Evolutionary conservation across 371 early-diverging fungal species (phyloP), one percentile per base, ranked within the genome.

Genomic region (Parasitella parasitica): DNA sequence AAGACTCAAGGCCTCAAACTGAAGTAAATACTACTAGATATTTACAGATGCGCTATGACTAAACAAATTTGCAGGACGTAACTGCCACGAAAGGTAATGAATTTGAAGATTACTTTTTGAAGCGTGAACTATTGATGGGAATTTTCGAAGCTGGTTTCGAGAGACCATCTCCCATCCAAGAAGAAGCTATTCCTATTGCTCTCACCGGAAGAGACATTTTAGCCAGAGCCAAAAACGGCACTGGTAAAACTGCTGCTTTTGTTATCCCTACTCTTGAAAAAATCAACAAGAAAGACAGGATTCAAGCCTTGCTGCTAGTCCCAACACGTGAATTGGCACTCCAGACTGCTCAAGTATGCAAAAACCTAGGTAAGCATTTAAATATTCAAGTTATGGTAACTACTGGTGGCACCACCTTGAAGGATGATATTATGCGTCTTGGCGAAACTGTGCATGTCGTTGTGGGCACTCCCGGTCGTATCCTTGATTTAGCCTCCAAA

Each of bases 111-210:
- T 98, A 96, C 77, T 94, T 90, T 76, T 81, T 99, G 54, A 97
- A 97, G 71, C 87, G 96, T 43, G 96, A 98, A 70, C 79, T 99
- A 48, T 77, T 98, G 58, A 99, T 98, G 94, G 99, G 99, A 27
- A 95, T 99, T 52, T 98, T 97, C 75, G 96, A 97, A 73, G 96
- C 95, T 32, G 99, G 99, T 26, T 99, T 97, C 80, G 99, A 99
- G 75, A 86, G 89, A 35, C 99, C 99, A 16, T 95, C 97, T 35
- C 98, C 99, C 51, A 98, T 99, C 72, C 99, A 99, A 80, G 99
- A 98, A 86, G 98, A 97, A 80, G 86, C 98, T 20, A 98, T 99
- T 64, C 99, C 98, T 15, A 94, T 97, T 68, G 96, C 97, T 3
- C 86, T 99, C 39, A 88, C 96, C 16, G 98, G 97, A 5, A 82